These are phyloP conservation scores for Trichoderma orchidacearum DNA, from an alignment of 495 filamentous ascomycete species.

Conservation along the genomic window DNA sequence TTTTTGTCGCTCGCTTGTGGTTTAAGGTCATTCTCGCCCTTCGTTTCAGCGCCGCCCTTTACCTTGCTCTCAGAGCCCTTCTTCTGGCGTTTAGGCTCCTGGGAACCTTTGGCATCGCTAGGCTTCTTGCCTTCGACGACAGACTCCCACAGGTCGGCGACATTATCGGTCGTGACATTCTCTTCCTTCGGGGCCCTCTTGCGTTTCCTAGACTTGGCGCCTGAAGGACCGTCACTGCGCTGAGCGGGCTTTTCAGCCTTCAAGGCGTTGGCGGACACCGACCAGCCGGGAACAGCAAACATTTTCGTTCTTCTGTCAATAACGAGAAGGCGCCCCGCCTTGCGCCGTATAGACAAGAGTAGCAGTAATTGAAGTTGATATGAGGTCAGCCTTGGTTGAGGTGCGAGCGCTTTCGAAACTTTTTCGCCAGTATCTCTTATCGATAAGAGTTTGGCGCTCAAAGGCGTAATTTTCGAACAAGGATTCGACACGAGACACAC, in stretches of 20 bases:
- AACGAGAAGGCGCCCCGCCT: neutral
- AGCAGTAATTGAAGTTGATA: neutral
- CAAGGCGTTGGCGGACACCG: constrained; percentile 52
- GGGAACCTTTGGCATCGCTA: constrained; percentile 9
- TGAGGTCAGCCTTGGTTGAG: no score
- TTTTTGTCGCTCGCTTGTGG: constrained; percentile 19
- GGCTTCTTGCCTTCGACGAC: constrained; percentile 56
- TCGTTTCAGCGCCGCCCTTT: constrained; percentile 30
- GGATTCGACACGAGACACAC: no score
- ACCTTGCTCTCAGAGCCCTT: constrained; percentile 6
- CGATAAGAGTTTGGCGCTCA: no score
- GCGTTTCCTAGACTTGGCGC: constrained; percentile 32
- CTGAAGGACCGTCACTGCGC: constrained; percentile 7
- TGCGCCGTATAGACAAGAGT: no score
- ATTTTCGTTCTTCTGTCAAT: constrained; percentile 27
- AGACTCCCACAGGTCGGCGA: constrained; percentile 62
- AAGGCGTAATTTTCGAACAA: no score
- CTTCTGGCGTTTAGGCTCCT: constrained; percentile 15
- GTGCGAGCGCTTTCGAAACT: no score
- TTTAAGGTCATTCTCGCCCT: constrained; percentile 8
- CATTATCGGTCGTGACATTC: constrained; percentile 54
- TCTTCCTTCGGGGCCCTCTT: constrained; percentile 32
- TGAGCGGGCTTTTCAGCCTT: constrained; percentile 49
- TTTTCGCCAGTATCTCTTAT: no score
- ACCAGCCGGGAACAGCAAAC: constrained; percentile 93